Conservation (phyloP, 2,329 filamentous ascomycete species). For the Aspergillus caelatus region DNA sequence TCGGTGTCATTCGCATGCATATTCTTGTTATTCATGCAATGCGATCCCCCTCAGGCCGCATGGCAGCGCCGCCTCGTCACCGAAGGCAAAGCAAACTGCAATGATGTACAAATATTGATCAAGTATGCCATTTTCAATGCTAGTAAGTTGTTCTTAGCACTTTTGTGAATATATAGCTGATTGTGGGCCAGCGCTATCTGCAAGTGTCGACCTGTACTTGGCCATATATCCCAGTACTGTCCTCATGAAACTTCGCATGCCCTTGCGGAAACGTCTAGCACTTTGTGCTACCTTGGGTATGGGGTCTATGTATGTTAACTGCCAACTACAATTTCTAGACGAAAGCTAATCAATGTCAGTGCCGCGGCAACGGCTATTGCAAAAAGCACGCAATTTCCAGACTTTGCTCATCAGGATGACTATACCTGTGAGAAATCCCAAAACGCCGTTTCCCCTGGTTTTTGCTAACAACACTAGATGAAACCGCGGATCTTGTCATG, state of each 20-base stretch:
- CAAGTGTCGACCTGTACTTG: slow-evolving; percentile 36
- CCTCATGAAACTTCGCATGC: slow-evolving; percentile 37
- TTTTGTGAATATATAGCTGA: neutral
- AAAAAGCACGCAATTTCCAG: slow-evolving; percentile 35
- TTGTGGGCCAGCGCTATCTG: slow-evolving; percentile 28
- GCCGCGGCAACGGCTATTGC: slow-evolving; percentile 35
- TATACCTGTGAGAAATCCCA: slow-evolving; percentile 26
- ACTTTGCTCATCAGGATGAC: slow-evolving; percentile 30
- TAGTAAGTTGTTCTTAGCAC: slow-evolving; percentile 28
- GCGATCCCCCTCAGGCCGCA: slow-evolving; percentile 41
- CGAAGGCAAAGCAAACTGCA: slow-evolving; percentile 39
- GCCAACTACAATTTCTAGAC: too few relatives aligned
- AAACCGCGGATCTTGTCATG: slow-evolving; percentile 48
- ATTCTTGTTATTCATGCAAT: slow-evolving; percentile 48
- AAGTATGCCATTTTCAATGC: slow-evolving; percentile 46
- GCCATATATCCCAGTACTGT: slow-evolving; percentile 37
- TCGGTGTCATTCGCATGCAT: slow-evolving; percentile 40
- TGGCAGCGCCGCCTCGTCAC: slow-evolving; percentile 39
- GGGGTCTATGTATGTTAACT: slow-evolving; percentile 31
- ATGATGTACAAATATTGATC: slow-evolving; percentile 40
- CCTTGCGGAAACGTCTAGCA: slow-evolving; percentile 31
- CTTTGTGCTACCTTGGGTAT: slow-evolving; percentile 33
- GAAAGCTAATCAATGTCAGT: slow-evolving; percentile 19
- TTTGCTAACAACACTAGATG: slow-evolving; percentile 23
- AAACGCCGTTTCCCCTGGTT: neutral